A percentile compares a stretch with the other conserved stretches of the same genome.
Conservation (phyloP, 2,329 filamentous ascomycete genomes). For the Onygena corvina region DNA sequence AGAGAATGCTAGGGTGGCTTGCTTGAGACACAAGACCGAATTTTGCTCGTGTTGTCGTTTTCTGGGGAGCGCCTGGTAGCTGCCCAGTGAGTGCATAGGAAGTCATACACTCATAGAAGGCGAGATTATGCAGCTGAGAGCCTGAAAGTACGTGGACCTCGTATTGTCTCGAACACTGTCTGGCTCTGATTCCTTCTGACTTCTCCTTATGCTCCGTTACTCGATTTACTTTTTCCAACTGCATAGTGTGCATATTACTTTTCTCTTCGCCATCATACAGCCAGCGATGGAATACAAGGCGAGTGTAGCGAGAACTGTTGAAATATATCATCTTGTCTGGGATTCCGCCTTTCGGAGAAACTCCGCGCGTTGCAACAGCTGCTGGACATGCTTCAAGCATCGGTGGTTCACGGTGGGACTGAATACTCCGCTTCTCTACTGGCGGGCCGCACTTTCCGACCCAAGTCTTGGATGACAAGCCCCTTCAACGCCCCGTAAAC, state of each 20-base stretch:
- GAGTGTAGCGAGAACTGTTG: background rate
- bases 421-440: constrained; percentile 5
- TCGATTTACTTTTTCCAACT: background rate
- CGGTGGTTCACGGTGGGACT: no score
- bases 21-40: background rate
- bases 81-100: background rate
- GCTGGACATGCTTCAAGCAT: no score
- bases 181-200: background rate
- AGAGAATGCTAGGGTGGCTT: background rate
- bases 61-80: background rate
- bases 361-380: background rate
- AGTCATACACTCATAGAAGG: no score
- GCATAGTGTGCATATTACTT: background rate
- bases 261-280: background rate
- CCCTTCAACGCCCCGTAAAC: background rate
- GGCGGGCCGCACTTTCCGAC: background rate
- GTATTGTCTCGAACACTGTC: background rate
- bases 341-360: no score
- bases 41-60: background rate
- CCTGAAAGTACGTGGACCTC: background rate
- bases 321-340: no score
- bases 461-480: background rate
- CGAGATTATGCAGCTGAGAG: background rate
- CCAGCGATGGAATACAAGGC: background rate
- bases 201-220: no score